Evolutionary conservation across 148 eudicot genomes (phyloP).

Genomic region (Oxyria digyna): DNA sequence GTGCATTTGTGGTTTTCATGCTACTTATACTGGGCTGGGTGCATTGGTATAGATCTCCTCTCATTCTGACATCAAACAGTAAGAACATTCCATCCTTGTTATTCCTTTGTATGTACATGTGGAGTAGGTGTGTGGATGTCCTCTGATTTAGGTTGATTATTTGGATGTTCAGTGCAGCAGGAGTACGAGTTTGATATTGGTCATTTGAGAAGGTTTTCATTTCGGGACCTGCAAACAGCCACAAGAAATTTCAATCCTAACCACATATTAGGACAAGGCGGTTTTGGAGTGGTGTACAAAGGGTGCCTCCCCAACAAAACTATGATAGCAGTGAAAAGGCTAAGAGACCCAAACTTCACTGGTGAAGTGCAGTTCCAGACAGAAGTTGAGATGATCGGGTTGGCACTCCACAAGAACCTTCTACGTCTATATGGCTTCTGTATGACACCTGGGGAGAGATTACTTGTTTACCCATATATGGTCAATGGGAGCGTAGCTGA

Average conservation of each 20-base stretch:
- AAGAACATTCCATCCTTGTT: constrained; percentile 9
- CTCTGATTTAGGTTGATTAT: background rate
- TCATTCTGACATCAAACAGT: constrained; percentile 53
- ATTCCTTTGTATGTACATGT: background rate
- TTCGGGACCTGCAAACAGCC: constrained; percentile 79
- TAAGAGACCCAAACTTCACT: constrained; percentile 70
- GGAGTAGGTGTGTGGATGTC: too few relatives aligned
- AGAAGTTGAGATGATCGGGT: constrained; percentile 95
- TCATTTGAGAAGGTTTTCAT: constrained; percentile 66
- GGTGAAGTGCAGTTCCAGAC: constrained; percentile 96
- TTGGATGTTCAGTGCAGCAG: constrained; percentile 64
- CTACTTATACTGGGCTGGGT: constrained; percentile 51
- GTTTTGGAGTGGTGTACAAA: constrained; percentile 85
- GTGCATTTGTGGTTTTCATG: constrained; percentile 42
- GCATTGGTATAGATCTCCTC: constrained; percentile 58
- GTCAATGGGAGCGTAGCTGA: constrained; percentile 95
- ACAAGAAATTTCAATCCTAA: constrained; percentile 57
- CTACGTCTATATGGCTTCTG: constrained; percentile 79
- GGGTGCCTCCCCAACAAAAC: constrained; percentile 67
- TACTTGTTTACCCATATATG: constrained; percentile 91
- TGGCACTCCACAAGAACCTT: constrained; percentile 84
- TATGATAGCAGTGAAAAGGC: constrained; percentile 79
- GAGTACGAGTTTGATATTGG: constrained; percentile 68
- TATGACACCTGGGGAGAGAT: constrained; percentile 65
- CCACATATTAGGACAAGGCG: constrained; percentile 79